Evolutionary conservation across 1,139 yeast genomes (phyloP).

Genomic region (Pichia norvegensis): DNA sequence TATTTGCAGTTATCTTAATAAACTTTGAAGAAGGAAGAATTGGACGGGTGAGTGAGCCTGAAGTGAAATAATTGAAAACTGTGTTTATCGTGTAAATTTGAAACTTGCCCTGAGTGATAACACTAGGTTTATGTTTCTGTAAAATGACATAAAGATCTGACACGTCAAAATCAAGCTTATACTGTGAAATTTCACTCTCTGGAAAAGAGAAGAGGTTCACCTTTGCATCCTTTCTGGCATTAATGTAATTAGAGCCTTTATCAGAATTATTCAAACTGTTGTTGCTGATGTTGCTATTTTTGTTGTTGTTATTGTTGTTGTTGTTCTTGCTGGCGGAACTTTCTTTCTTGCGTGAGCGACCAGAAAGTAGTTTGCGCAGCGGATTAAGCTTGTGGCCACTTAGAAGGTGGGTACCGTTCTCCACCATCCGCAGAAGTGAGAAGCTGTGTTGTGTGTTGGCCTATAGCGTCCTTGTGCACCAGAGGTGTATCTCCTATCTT

Average conservation of each 20-base stretch:
- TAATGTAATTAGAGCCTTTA: no score
- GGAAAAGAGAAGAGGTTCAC: background rate
- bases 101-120: slow-evolving; percentile 54
- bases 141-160: slow-evolving; percentile 1
- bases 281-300: background rate
- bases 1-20: slow-evolving; percentile 43
- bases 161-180: background rate
- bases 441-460: background rate
- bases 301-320: background rate
- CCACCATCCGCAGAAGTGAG: background rate
- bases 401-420: background rate
- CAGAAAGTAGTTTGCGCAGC: background rate
- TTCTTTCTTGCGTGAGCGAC: background rate
- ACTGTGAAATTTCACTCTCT: background rate
- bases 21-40: slow-evolving; percentile 54
- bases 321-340: background rate
- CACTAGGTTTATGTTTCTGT: slow-evolving; percentile 21
- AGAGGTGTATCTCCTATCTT: no score
- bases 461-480: no score
- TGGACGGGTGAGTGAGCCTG: slow-evolving; percentile 59
- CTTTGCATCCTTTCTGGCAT: background rate
- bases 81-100: slow-evolving; percentile 54
- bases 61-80: slow-evolving; percentile 36
- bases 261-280: no score
- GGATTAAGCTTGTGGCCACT: background rate